Evolutionary conservation across 352 stramenopile genomes (phyloP).

Genomic region (Hyaloperonospora arabidopsidis): DNA sequence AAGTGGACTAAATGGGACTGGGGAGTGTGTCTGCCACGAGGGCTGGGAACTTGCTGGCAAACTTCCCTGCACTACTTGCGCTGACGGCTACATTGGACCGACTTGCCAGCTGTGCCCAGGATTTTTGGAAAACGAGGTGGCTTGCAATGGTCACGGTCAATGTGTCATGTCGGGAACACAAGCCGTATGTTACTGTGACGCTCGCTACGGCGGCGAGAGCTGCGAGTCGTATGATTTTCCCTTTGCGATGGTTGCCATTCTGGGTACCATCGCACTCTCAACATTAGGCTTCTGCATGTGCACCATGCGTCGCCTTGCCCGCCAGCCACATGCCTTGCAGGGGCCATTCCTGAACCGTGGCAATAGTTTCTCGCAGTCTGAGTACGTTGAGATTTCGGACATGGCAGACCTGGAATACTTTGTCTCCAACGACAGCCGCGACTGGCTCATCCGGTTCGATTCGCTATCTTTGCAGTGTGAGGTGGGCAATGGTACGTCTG

Average conservation of each 20-base stretch:
- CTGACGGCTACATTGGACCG: slow-evolving; percentile 67
- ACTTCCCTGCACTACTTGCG: slow-evolving; percentile 62
- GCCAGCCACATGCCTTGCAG: slow-evolving; percentile 47
- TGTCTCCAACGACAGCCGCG: slow-evolving; percentile 76
- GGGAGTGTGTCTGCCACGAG: slow-evolving; percentile 66
- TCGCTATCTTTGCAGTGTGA: slow-evolving; percentile 79
- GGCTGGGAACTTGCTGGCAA: slow-evolving; percentile 60
- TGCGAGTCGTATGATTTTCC: slow-evolving; percentile 85
- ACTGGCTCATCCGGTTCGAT: slow-evolving; percentile 88
- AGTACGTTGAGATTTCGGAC: slow-evolving; percentile 82
- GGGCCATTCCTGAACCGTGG: slow-evolving; percentile 43
- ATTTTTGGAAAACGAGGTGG: slow-evolving; percentile 60
- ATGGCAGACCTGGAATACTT: slow-evolving; percentile 85
- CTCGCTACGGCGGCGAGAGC: slow-evolving; percentile 56
- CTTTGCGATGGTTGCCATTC: slow-evolving; percentile 69
- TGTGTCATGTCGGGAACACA: slow-evolving; percentile 48
- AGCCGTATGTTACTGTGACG: slow-evolving; percentile 64
- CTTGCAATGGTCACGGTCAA: slow-evolving; percentile 62
- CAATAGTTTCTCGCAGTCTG: slow-evolving; percentile 69
- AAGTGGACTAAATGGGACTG: slow-evolving; percentile 70
- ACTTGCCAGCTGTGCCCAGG: slow-evolving; percentile 66
- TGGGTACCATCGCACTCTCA: slow-evolving; percentile 71
- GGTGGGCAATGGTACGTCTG: slow-evolving; percentile 83
- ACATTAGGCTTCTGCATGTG: slow-evolving; percentile 84
- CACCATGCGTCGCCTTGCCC: slow-evolving; percentile 70